Conservation (phyloP, 352 stramenopile species). For the Phytophthora foliorum region DNA sequence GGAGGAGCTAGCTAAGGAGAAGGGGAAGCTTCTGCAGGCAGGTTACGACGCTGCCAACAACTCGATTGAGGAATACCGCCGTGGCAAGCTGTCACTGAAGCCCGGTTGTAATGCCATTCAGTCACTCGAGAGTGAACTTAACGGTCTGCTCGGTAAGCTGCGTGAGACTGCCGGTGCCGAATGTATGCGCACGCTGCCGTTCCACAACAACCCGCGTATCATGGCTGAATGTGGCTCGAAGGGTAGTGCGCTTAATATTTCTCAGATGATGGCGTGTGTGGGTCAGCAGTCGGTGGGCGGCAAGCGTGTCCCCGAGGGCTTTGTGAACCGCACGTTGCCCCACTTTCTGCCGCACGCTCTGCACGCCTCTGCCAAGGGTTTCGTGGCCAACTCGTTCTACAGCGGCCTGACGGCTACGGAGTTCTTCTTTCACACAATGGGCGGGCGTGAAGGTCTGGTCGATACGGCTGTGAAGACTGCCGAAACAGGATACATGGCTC, state of each 20-base stretch:
- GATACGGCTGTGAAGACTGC: constrained; percentile 99
- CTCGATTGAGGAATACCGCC: constrained; percentile 95
- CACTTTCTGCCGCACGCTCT: constrained; percentile 97
- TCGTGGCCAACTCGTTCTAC: constrained; percentile 99
- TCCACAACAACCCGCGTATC: constrained; percentile 97
- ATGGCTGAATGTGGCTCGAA: constrained; percentile 99
- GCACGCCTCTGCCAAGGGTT: constrained; percentile 98
- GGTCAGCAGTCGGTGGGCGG: constrained; percentile 99
- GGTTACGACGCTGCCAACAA: constrained; percentile 91
- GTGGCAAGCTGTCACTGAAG: constrained; percentile 95
- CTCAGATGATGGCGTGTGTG: constrained; percentile 99
- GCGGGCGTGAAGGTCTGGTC: constrained; percentile 98
- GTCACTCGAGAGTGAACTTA: constrained; percentile 99
- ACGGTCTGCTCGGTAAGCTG: constrained; percentile 98
- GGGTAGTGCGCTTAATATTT: constrained; percentile 99
- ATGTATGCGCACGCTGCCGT: constrained; percentile 98
- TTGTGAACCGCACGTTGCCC: constrained; percentile 98
- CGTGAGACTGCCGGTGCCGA: constrained; percentile 98
- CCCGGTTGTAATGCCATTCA: constrained; percentile 98
- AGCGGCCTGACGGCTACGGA: constrained; percentile 98
- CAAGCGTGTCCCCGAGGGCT: constrained; percentile 99
- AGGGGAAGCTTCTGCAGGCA: constrained; percentile 94
- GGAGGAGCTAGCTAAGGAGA: constrained; percentile 93
- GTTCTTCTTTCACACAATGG: constrained; percentile 99
- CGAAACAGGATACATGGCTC: constrained; percentile 99